Conservation (phyloP, 202 grass and related monocot species). For the Musa balbisiana region DNA sequence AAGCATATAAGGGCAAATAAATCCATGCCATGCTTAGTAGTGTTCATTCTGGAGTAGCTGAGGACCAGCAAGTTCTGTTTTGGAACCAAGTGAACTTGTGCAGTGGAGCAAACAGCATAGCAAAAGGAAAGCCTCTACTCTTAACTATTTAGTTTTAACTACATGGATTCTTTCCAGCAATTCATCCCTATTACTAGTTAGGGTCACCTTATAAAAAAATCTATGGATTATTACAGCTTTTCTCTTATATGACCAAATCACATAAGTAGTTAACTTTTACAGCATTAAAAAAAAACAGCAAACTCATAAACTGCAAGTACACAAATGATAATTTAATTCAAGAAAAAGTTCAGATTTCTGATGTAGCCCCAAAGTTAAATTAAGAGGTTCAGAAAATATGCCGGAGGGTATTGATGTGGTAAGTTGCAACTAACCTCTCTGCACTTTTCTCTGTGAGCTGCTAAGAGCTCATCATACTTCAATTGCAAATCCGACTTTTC, state of each 20-base stretch:
- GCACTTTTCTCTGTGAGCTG: constrained; percentile 60
- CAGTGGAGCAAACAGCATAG: too few species aligned
- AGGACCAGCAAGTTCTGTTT: too few species aligned
- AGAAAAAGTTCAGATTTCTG: not conserved
- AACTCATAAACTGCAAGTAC: not conserved
- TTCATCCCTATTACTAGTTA: too few species aligned
- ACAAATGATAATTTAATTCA: not conserved
- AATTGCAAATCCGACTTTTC: constrained; percentile 83
- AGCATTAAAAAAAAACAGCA: not conserved
- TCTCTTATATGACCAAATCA: not conserved
- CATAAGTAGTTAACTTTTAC: not conserved
- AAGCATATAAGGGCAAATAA: too few species aligned
- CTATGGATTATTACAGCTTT: not conserved
- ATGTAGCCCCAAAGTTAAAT: not conserved
- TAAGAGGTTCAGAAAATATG: not conserved
- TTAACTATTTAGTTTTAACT: too few species aligned
- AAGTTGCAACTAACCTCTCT: constrained; percentile 46
- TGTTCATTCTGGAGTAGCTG: too few species aligned
- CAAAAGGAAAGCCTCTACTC: too few species aligned
- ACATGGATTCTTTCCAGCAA: too few species aligned
- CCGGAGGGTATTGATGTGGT: not conserved
- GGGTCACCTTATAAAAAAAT: too few species aligned
- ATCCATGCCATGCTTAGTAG: too few species aligned
- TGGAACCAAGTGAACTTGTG: too few species aligned
- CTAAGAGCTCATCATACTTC: constrained; percentile 77